Evolutionary conservation across 129 eudicot genomes (phyloP).

Genomic region (Flaveria linearis): DNA sequence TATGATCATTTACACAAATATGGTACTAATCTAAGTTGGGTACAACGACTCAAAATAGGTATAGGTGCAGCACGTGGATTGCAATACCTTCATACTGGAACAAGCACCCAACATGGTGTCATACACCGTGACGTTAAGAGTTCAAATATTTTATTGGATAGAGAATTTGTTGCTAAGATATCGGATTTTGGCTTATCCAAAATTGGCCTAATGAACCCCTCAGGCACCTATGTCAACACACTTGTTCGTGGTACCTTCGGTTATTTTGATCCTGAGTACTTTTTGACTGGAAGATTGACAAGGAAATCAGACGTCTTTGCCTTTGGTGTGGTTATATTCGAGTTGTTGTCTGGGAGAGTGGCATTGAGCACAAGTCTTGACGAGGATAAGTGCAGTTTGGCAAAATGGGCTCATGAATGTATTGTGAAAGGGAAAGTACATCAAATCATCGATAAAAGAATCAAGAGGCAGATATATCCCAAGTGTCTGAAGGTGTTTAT

Average conservation of each 20-base stretch:
- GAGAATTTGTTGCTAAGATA: background rate
- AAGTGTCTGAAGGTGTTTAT: constrained; percentile 27
- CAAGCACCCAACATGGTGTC: constrained; percentile 17
- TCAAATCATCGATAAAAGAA: constrained; percentile 25
- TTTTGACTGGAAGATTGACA: constrained; percentile 13
- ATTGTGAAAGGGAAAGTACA: constrained; percentile 15
- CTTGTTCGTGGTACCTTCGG: constrained; percentile 4
- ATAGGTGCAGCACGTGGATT: constrained; percentile 1
- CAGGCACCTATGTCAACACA: constrained; percentile 5
- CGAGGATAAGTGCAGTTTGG: constrained; percentile 12
- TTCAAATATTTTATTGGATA: background rate
- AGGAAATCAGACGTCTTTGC: constrained; percentile 2
- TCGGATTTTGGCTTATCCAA: constrained; percentile 2
- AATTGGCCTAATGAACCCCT: constrained; percentile 1
- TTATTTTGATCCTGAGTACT: constrained; percentile 13
- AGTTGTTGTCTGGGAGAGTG: constrained; percentile 3
- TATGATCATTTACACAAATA: constrained; percentile 17
- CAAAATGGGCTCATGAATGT: constrained; percentile 26
- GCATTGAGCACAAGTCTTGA: constrained; percentile 12
- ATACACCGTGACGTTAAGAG: constrained; percentile 13
- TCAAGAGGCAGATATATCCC: constrained; percentile 22
- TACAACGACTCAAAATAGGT: background rate
- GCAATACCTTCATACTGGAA: constrained; percentile 13
- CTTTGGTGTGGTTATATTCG: constrained; percentile 6
- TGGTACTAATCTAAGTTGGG: constrained; percentile 7